phyloP scores from a whole-genome alignment of 345 rosid genomes.

The Trapa incisa region DNA sequence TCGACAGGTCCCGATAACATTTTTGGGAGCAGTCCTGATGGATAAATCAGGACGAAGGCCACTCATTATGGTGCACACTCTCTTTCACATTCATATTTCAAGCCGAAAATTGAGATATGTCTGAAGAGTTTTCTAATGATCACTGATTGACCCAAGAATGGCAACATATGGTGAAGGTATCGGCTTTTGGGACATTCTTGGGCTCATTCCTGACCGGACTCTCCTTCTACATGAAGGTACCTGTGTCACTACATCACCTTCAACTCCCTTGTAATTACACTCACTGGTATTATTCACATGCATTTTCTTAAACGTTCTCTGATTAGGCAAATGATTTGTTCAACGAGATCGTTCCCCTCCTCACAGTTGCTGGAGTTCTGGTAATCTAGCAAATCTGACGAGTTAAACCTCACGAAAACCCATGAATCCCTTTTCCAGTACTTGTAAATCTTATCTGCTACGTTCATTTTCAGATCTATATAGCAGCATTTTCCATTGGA shows the following conservation, averaged over 20 bases:
- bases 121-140: background rate
- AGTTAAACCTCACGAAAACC: background rate
- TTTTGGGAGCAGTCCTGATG: constrained; percentile 59
- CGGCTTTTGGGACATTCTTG: constrained; percentile 62
- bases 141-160: background rate
- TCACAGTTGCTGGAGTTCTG: constrained; percentile 69
- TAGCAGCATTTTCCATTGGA: constrained; percentile 68
- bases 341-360: constrained; percentile 49
- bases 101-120: background rate
- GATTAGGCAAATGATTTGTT: constrained; percentile 43
- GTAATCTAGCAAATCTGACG: constrained; percentile 17
- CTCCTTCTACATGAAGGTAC: constrained; percentile 66
- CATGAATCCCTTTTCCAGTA: too few relatives aligned
- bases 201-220: constrained; percentile 70
- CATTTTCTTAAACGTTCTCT: background rate
- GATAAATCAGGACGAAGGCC: constrained; percentile 85
- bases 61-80: constrained; percentile 56
- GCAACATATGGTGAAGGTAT: constrained; percentile 27
- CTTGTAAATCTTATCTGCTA: background rate
- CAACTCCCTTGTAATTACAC: background rate
- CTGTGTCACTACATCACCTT: background rate
- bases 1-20: constrained; percentile 61
- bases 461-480: constrained; percentile 32
- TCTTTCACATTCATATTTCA: background rate
- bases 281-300: background rate